Percentiles rank a stretch among this genome's conserved stretches.
phyloP scores from a whole-genome alignment of 345 rosid species.

The Alliaria petiolata region DNA sequence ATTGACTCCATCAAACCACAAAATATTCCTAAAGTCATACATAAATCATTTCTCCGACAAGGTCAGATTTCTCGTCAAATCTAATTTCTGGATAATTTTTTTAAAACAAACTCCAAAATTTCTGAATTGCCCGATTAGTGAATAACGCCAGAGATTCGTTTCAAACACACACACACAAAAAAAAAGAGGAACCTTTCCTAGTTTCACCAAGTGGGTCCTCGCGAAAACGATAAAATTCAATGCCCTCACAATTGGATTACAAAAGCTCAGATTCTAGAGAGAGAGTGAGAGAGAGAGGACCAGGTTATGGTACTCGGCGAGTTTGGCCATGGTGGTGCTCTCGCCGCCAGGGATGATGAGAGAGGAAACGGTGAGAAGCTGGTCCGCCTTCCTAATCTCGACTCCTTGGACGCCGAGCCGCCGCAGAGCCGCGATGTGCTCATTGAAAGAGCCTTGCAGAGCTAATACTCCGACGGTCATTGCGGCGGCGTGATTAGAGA shows the following conservation, averaged over 20 bases:
- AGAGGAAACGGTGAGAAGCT: conserved; percentile 62
- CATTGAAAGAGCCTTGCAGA: conserved; percentile 96
- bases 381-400: conserved; percentile 85
- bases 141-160: too few species aligned
- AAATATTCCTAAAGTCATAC: too few species aligned
- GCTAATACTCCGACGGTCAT: conserved; percentile 97
- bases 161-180: not conserved
- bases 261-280: not conserved
- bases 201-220: conserved; percentile 14
- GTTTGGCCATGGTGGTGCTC: conserved; percentile 99
- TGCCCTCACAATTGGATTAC: too few species aligned
- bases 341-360: conserved; percentile 98
- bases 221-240: not conserved
- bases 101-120: not conserved
- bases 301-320: conserved; percentile 84
- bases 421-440: conserved; percentile 83
- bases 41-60: not conserved
- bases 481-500: conserved; percentile 20
- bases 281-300: conserved; percentile 27
- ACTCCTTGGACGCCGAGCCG: conserved; percentile 85
- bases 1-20: not conserved
- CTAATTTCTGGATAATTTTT: not conserved
- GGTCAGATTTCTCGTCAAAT: not conserved
- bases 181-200: conserved; percentile 1
- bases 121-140: too few species aligned